Percentiles rank a stretch among this genome's conserved stretches.
Conservation (phyloP, 2,329 filamentous ascomycete species). For the Parastagonospora nodorum region DNA sequence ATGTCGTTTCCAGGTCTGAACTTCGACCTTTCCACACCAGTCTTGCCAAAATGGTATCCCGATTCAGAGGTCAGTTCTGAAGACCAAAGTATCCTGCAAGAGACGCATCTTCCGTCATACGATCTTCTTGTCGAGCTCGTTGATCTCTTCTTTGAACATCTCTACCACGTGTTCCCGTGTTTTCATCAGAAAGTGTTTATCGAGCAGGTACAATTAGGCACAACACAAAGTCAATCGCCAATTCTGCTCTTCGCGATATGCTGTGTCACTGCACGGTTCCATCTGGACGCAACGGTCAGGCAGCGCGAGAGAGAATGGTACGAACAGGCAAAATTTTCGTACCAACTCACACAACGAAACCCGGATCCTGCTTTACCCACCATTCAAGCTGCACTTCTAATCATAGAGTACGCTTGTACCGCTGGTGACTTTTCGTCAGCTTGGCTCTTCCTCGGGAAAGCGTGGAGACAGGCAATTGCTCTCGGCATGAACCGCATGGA, state of each 20-base stretch:
- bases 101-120: slow-evolving; percentile 20
- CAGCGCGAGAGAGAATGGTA: slow-evolving; percentile 30
- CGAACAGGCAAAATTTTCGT: slow-evolving; percentile 34
- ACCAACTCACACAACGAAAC: slow-evolving; percentile 27
- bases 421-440: slow-evolving; percentile 35
- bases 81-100: slow-evolving; percentile 7
- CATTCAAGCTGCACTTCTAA: slow-evolving; percentile 31
- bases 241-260: slow-evolving; percentile 35
- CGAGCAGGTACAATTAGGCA: slow-evolving; percentile 12
- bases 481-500: slow-evolving; percentile 38
- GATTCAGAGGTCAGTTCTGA: not conserved
- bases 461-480: slow-evolving; percentile 38
- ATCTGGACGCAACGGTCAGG: slow-evolving; percentile 26
- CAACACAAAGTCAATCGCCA: slow-evolving; percentile 23
- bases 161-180: slow-evolving; percentile 30
- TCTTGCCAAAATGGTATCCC: not conserved
- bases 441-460: slow-evolving; percentile 39
- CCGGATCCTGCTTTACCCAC: slow-evolving; percentile 26
- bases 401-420: slow-evolving; percentile 28
- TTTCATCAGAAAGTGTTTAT: slow-evolving; percentile 32
- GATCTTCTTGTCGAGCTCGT: slow-evolving; percentile 23
- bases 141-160: slow-evolving; percentile 32
- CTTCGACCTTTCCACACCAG: slow-evolving; percentile 9
- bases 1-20: slow-evolving; percentile 13
- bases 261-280: slow-evolving; percentile 27